phyloP scores from a whole-genome alignment of 2,329 filamentous ascomycete species.

The Paraconiothyrium sp. region DNA sequence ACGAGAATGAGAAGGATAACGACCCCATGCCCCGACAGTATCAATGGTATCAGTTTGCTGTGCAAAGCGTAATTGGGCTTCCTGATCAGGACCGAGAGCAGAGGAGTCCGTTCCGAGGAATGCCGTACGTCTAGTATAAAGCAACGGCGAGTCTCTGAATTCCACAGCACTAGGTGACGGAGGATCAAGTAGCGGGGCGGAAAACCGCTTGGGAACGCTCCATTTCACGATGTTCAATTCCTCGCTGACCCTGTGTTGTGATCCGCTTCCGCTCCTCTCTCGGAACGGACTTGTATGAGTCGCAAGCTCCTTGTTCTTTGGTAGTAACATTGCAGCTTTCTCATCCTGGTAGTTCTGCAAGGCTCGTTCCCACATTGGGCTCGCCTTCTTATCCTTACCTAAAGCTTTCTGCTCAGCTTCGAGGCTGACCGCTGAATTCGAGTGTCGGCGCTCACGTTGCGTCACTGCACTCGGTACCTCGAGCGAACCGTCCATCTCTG shows the following conservation, averaged over 20 bases:
- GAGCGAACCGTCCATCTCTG: constrained; percentile 31
- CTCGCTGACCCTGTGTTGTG: not conserved
- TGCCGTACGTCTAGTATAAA: constrained; percentile 32
- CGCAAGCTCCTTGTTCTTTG: constrained; percentile 42
- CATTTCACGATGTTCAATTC: not conserved
- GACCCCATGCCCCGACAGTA: constrained; percentile 54
- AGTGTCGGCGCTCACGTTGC: constrained; percentile 37
- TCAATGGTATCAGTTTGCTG: constrained; percentile 37
- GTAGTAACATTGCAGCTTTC: constrained; percentile 44
- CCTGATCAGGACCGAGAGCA: constrained; percentile 19
- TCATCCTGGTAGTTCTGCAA: constrained; percentile 49
- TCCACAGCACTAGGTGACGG: constrained; percentile 7
- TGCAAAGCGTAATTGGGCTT: constrained; percentile 33
- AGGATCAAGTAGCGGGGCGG: constrained; percentile 20
- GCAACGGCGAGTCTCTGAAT: not conserved
- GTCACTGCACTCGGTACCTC: constrained; percentile 25
- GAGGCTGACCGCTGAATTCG: constrained; percentile 42
- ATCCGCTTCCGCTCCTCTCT: constrained; percentile 41
- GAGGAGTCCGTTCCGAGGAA: constrained; percentile 19
- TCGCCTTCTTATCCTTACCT: constrained; percentile 32
- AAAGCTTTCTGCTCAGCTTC: constrained; percentile 39
- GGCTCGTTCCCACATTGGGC: constrained; percentile 48
- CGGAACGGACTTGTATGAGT: constrained; percentile 40
- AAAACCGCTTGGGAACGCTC: constrained; percentile 21
- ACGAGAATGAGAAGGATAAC: constrained; percentile 59